Evolutionary conservation across 1,284 basidiomycete genomes (phyloP).

Genomic region (Cronartium quercuum): DNA sequence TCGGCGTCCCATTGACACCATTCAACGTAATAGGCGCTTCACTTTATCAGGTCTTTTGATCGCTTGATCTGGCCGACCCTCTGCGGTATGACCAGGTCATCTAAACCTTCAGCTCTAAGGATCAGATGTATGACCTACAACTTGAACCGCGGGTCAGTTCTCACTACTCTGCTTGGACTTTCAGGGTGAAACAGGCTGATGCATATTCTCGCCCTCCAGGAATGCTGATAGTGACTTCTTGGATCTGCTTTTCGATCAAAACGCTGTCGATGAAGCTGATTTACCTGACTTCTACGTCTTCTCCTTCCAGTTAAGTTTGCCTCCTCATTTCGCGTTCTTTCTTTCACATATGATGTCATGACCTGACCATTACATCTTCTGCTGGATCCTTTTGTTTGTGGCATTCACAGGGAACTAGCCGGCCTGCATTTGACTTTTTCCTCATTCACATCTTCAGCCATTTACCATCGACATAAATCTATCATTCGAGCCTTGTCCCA

Average conservation of each 20-base stretch:
- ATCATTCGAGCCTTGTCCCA: constrained; percentile 29
- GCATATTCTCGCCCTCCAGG: background rate
- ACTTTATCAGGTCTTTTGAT: background rate
- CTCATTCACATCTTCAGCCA: constrained; percentile 12
- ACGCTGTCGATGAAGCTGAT: background rate
- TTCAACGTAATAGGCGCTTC: too few species aligned
- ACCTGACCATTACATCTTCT: constrained; percentile 6
- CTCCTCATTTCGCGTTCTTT: too few species aligned
- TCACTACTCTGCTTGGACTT: too few species aligned
- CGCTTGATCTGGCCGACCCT: background rate
- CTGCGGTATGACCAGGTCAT: background rate
- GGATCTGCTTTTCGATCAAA: constrained; percentile 23
- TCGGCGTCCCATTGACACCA: too few species aligned
- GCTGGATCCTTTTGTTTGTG: too few species aligned
- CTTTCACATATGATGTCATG: background rate
- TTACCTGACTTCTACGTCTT: constrained; percentile 33
- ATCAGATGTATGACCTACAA: constrained; percentile 37
- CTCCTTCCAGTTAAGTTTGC: constrained; percentile 22
- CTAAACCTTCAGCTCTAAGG: background rate
- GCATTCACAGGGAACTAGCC: constrained; percentile 30
- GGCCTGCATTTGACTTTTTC: constrained; percentile 25
- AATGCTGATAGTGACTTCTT: constrained; percentile 9
- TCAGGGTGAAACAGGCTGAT: background rate
- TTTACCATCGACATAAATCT: constrained; percentile 17
- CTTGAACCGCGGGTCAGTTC: constrained; percentile 24